A percentile compares a stretch with the other conserved stretches of the same genome.
Evolutionary conservation across 495 filamentous ascomycete species (phyloP).

Genomic region (Penicillium atrosanguineum): DNA sequence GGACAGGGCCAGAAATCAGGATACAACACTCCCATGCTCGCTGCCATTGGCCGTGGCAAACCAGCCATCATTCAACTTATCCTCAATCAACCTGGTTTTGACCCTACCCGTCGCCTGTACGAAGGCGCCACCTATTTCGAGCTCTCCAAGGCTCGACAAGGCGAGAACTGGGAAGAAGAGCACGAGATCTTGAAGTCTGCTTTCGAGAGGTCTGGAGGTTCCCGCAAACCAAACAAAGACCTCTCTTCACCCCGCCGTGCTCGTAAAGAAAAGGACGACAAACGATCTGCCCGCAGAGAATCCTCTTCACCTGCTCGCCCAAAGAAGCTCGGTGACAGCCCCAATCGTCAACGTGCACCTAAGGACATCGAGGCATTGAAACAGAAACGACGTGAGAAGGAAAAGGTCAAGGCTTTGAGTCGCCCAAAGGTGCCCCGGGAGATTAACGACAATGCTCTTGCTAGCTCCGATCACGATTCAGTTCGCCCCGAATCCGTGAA

Average conservation of each 20-base stretch:
- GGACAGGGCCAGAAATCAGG: constrained; percentile 45
- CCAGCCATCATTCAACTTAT: constrained; percentile 77
- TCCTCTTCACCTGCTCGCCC: constrained; percentile 49
- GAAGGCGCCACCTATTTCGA: constrained; percentile 79
- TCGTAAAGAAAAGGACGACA: constrained; percentile 54
- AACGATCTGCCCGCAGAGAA: constrained; percentile 46
- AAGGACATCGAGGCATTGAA: constrained; percentile 30
- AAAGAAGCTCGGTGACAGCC: constrained; percentile 38
- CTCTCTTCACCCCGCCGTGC: constrained; percentile 52
- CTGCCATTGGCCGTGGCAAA: constrained; percentile 89
- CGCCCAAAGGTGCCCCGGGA: constrained; percentile 26
- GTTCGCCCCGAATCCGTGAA: constrained; percentile 22
- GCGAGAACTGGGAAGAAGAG: constrained; percentile 88
- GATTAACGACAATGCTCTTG: constrained; percentile 19
- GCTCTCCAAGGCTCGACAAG: constrained; percentile 74
- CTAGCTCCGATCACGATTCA: constrained; percentile 31
- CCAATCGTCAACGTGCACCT: constrained; percentile 22
- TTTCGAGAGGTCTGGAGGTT: constrained; percentile 61
- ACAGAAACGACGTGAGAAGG: constrained; percentile 39
- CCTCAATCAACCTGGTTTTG: constrained; percentile 71
- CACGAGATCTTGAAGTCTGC: constrained; percentile 75
- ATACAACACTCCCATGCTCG: constrained; percentile 85
- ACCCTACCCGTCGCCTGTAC: constrained; percentile 66
- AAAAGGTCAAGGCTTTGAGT: constrained; percentile 19
- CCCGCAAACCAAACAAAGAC: constrained; percentile 38